Evolutionary conservation across 139 green algal species (phyloP).

Genomic region (Chlamydomonas applanata): DNA sequence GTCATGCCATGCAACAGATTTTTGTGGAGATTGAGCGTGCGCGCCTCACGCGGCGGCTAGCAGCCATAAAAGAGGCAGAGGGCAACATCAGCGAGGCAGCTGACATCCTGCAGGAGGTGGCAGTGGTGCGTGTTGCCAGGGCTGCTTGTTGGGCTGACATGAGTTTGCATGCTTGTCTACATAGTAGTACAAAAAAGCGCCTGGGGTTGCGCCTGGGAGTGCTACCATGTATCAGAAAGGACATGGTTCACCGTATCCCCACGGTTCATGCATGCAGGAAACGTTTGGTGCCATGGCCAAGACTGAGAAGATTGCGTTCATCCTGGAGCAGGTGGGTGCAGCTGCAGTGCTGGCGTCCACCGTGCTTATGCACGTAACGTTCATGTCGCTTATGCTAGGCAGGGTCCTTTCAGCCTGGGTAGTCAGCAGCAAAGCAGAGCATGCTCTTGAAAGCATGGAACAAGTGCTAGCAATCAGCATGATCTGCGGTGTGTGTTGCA

Average conservation of each 20-base stretch:
- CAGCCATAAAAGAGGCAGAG: slow-evolving; percentile 86
- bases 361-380: neutral
- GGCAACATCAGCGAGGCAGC: slow-evolving; percentile 91
- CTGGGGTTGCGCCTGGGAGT: neutral
- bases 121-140: slow-evolving; percentile 67
- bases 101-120: slow-evolving; percentile 95
- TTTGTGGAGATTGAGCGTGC: slow-evolving; percentile 99
- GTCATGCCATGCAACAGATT: slow-evolving; percentile 66
- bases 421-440: too few relatives aligned
- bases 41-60: slow-evolving; percentile 84
- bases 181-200: neutral
- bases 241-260: neutral
- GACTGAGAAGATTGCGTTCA: slow-evolving; percentile 98
- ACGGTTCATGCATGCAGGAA: slow-evolving; percentile 60
- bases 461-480: too few relatives aligned
- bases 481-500: slow-evolving; percentile 32
- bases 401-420: neutral
- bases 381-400: neutral
- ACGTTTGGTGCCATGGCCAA: slow-evolving; percentile 98
- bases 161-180: neutral
- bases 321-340: slow-evolving; percentile 90
- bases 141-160: neutral
- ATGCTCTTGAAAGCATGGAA: too few relatives aligned
- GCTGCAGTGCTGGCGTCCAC: neutral
- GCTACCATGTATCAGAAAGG: neutral